These are phyloP conservation scores for Penicillium sclerotigenum DNA, from an alignment of 2,329 filamentous ascomycete genomes.

Conservation along the genomic window DNA sequence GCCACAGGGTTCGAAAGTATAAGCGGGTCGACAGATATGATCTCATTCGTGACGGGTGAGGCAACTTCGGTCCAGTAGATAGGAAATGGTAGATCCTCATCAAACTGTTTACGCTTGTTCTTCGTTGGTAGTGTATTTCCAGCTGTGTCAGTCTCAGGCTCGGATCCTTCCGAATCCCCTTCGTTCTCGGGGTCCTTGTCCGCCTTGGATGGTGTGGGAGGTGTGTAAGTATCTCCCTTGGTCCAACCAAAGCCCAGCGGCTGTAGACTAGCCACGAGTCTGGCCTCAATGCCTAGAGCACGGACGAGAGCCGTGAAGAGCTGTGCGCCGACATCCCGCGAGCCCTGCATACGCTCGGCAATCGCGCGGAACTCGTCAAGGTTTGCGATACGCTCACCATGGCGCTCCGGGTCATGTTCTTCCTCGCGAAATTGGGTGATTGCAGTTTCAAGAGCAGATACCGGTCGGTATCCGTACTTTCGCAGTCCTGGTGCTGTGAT, in stretches of 20 bases:
- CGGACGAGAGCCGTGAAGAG: slow-evolving; percentile 83
- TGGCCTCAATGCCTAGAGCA: slow-evolving; percentile 74
- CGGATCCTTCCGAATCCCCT: slow-evolving; percentile 14
- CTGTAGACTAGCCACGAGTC: slow-evolving; percentile 81
- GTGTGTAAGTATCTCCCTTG: slow-evolving; percentile 73
- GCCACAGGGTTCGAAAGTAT: slow-evolving; percentile 65
- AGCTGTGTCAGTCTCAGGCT: slow-evolving; percentile 22
- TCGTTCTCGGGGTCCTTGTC: slow-evolving; percentile 7
- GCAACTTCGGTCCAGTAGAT: slow-evolving; percentile 92
- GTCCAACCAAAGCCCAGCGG: slow-evolving; percentile 88
- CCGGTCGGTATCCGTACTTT: slow-evolving; percentile 84
- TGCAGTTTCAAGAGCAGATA: slow-evolving; percentile 71
- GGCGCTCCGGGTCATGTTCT: slow-evolving; percentile 58
- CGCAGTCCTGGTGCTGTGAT: slow-evolving; percentile 74
- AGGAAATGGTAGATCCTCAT: slow-evolving; percentile 75
- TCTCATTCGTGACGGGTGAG: slow-evolving; percentile 75
- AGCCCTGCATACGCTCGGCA: slow-evolving; percentile 71
- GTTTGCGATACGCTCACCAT: slow-evolving; percentile 72
- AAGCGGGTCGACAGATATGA: slow-evolving; percentile 73
- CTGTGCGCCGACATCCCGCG: slow-evolving; percentile 82
- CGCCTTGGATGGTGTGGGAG: slow-evolving; percentile 37
- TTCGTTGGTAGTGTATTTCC: slow-evolving; percentile 34
- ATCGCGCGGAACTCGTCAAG: slow-evolving; percentile 65
- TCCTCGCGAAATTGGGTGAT: slow-evolving; percentile 67
- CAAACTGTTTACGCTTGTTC: slow-evolving; percentile 54